Base-by-base conservation (phyloP, 116 monocot species). In the Iris pallida region DNA sequence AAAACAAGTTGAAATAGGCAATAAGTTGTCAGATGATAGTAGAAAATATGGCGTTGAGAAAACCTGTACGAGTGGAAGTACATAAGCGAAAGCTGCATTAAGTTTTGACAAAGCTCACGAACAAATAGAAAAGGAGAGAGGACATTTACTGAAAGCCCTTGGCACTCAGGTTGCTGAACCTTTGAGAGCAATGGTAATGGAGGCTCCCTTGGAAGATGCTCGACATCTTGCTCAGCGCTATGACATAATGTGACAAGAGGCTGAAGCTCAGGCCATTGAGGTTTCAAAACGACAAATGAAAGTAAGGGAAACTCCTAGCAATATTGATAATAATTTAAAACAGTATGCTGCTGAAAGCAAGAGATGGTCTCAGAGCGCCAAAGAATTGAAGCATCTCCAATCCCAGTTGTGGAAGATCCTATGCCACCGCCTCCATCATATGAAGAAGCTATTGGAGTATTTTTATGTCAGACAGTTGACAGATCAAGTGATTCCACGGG, bases 111-210 rank as follows among this genome's bases (percentile, higher is more conserved):
- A 69, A 61, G 98, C 93, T 66, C 93, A 88, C 19, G 18, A 69
- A 15, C 86, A 85, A 80, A 93, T 98, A 80, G 90, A 88, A 67
- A 93, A 89, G 45, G 98, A 98, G 59, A 83, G 80, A 0, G 79
- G 75, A 15, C 88, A 90, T 73, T 79, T 98, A 8, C 65, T 93
- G 68, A 98, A 93, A 75, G 88, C 88, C 42, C 74, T 90, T 60
- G 90, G 90, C 61, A 98, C 98, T 16, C 98, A 98, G 90, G 93
- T 98, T 65, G 90, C 93, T 43, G 98, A 98, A 70, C 98, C 98
- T 63, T 78, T 98, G 56, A 90, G 98, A 83, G 90, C 93, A 71
- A 90, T 98, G 90, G 87, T 93, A 55, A 82, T 88, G 80, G 93
- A 93, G 66, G 98, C 93, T 72, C 93, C 98, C 46, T 75, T 98